phyloP scores from a whole-genome alignment of 768 basidiomycete genomes.

The Cystofilobasidium capitatum region DNA sequence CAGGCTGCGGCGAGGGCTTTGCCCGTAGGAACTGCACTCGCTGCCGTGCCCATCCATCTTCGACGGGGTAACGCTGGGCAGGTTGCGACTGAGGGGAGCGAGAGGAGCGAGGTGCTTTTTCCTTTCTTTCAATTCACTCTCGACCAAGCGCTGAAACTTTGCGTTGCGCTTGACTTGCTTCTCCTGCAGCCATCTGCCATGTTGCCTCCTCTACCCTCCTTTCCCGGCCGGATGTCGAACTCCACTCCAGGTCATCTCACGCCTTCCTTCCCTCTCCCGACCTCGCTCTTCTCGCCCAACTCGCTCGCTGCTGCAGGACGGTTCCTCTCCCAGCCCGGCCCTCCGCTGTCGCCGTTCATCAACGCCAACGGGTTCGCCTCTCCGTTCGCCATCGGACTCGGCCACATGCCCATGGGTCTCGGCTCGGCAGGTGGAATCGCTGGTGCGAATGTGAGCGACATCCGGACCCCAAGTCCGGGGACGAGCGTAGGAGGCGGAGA shows the following conservation, averaged over 20 bases:
- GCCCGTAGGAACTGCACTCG: no score
- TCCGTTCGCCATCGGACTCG: neutral
- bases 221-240: neutral
- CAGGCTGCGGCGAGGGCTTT: neutral
- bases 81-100: no score
- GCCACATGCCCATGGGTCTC: neutral
- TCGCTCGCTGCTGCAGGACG: neutral
- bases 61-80: no score
- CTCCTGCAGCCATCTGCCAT: neutral
- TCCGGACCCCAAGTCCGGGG: neutral
- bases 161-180: no score
- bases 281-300: neutral
- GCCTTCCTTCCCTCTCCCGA: neutral
- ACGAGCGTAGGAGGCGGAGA: conserved; percentile 6
- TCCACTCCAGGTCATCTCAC: neutral
- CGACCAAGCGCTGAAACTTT: no score
- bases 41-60: no score
- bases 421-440: neutral
- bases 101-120: no score
- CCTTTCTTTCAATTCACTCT: no score
- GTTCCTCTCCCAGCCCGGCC: neutral
- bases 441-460: neutral
- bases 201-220: neutral
- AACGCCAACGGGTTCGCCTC: neutral
- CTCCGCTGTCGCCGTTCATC: conserved; percentile 1